Evolutionary conservation across 2,329 filamentous ascomycete genomes (phyloP), one percentile per base, ranked within the genome.

Genomic region (Orbilia ellipsospora): DNA sequence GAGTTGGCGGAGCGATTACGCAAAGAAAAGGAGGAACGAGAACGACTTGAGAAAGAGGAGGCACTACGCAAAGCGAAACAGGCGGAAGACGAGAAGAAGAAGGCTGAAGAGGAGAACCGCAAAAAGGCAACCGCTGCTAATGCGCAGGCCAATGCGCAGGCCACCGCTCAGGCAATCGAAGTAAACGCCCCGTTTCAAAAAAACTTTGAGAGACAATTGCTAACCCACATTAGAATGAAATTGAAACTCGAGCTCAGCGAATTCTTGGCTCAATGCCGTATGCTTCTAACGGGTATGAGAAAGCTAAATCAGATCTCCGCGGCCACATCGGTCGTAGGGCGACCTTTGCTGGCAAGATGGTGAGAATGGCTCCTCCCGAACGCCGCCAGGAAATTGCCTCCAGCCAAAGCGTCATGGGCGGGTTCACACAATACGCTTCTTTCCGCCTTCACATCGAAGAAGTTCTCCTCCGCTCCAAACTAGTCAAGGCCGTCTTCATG

Each of bases 361-460:
- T 57, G 18, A n/a, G 56, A 31, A 31, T 62, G 55, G 56, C 56
- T 4, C 56, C 65, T 18, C 1, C 10, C 1, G 31, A 54, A 3
- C 2, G 16, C 4, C 42, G n/a, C 10, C 18, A 36, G 26, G 28
- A 8, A 8, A 10, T 48, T 18, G 18, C n/a, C 2, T 40, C 60
- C 12, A 26, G 45, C 40, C 26, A 26, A 12, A 28, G 42, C 12
- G 23, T 63, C 13, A 15, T 52, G 15, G n/a, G 7, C 7, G 23
- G 8, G 1, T 63, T 63, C 28, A 16, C 52, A 2, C 2, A 12
- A 7, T 75, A 65, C 36, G 31, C 72, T 7, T 23, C 20, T 0
- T 67, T 60, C 20, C 64, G 60, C n/a, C 26, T 64, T 20, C 26
- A 62, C 44, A 75, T 75, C 59, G 64, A 64, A 60, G 16, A 55